These are phyloP conservation scores for Suillus occidentalis DNA, from an alignment of 768 basidiomycete genomes.

Conservation along the genomic window DNA sequence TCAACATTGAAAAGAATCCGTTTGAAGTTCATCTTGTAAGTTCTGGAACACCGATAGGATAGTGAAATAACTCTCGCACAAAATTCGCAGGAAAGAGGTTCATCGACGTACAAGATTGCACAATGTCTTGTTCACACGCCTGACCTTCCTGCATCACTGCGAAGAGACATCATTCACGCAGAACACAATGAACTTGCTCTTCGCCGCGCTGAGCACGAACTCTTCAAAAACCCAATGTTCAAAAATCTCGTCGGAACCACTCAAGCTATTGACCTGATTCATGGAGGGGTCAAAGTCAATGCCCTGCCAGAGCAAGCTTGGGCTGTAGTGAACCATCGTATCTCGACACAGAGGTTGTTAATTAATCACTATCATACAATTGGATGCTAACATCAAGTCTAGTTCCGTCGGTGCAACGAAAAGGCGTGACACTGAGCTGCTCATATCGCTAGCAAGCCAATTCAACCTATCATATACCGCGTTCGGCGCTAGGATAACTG, in stretches of 20 bases:
- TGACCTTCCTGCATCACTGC: conserved; percentile 47
- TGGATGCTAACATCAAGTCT: not conserved
- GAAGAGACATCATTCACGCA: conserved; percentile 48
- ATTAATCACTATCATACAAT: not conserved
- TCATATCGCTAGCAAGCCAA: conserved; percentile 42
- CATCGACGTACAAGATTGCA: conserved; percentile 58
- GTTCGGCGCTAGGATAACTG: conserved; percentile 48
- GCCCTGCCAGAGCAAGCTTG: conserved; percentile 80
- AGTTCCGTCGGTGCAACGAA: conserved; percentile 44
- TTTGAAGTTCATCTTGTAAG: conserved; percentile 50
- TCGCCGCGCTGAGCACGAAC: conserved; percentile 46
- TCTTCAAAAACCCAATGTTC: conserved; percentile 39
- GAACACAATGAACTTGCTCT: conserved; percentile 51
- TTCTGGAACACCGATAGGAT: not conserved
- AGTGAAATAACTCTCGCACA: conserved; percentile 19
- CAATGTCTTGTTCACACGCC: conserved; percentile 70
- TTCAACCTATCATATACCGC: conserved; percentile 61
- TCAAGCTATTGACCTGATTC: conserved; percentile 63
- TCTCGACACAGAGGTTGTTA: conserved; percentile 56
- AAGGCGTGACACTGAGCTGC: conserved; percentile 45
- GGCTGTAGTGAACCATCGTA: conserved; percentile 73
- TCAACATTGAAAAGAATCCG: conserved; percentile 68
- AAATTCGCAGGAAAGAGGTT: conserved; percentile 47
- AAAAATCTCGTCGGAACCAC: conserved; percentile 61
- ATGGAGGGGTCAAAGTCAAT: conserved; percentile 71